A percentile compares a stretch with the other conserved stretches of the same genome.
phyloP scores from a whole-genome alignment of 2,329 filamentous ascomycete genomes.

The Paecilomyces sp. region DNA sequence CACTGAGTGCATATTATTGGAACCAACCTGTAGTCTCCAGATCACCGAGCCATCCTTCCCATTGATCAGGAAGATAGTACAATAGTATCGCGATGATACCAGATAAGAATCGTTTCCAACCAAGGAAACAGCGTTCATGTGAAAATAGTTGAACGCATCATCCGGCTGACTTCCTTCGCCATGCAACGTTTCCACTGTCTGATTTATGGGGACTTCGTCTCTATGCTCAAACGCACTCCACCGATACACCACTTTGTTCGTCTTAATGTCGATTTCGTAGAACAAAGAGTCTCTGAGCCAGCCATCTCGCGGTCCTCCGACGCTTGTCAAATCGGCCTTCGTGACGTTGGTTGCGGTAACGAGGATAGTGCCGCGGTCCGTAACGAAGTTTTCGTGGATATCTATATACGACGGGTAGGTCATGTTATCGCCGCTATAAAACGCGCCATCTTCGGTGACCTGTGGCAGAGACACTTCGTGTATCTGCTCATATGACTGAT shows the following conservation, averaged over 20 bases:
- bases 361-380: constrained; percentile 4
- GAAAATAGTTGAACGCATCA: constrained; percentile 36
- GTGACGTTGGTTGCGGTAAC: constrained; percentile 5
- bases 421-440: background rate
- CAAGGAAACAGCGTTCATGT: constrained; percentile 22
- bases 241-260: constrained; percentile 10
- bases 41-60: constrained; percentile 32
- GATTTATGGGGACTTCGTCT: constrained; percentile 3
- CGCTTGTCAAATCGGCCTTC: constrained; percentile 1
- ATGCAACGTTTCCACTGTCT: background rate
- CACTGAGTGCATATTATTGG: background rate
- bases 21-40: constrained; percentile 29
- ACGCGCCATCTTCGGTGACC: background rate
- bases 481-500: constrained; percentile 7
- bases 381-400: constrained; percentile 5
- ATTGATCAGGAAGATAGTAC: constrained; percentile 23
- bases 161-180: background rate
- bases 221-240: constrained; percentile 12
- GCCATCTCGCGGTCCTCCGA: constrained; percentile 6
- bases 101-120: constrained; percentile 8
- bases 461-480: background rate
- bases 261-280: constrained; percentile 14
- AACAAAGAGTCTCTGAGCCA: constrained; percentile 12
- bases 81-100: constrained; percentile 6
- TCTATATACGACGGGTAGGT: constrained; percentile 2